These are phyloP conservation scores for Trametes meyenii DNA, from an alignment of 768 basidiomycete genomes.

Conservation along the genomic window DNA sequence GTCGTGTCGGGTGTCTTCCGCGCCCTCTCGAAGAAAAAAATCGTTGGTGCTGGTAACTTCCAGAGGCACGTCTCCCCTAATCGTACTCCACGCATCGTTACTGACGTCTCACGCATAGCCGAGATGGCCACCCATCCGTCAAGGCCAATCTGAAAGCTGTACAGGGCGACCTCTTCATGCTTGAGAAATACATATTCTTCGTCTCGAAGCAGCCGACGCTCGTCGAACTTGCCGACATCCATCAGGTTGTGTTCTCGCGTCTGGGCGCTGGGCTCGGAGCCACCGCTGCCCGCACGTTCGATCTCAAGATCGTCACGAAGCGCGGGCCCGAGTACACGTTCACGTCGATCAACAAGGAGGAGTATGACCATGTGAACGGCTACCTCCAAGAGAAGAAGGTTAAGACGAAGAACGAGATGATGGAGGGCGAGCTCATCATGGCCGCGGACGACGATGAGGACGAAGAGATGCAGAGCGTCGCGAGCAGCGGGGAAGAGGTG, in stretches of 20 bases:
- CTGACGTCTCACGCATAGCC: conserved; percentile 47
- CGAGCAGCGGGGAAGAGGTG: conserved; percentile 66
- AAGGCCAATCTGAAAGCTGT: conserved; percentile 97
- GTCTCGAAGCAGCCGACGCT: conserved; percentile 94
- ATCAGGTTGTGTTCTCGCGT: conserved; percentile 90
- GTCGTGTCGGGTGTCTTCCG: conserved; percentile 95
- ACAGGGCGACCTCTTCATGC: conserved; percentile 96
- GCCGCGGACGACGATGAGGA: conserved; percentile 66
- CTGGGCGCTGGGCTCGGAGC: conserved; percentile 85
- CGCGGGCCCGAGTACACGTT: conserved; percentile 86
- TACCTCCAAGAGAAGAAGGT: conserved; percentile 92
- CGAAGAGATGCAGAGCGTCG: conserved; percentile 83
- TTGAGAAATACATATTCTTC: conserved; percentile 98
- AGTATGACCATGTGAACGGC: conserved; percentile 81
- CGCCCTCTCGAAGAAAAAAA: conserved; percentile 87
- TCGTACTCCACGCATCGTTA: not conserved
- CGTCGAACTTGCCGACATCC: conserved; percentile 87
- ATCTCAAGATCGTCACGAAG: conserved; percentile 87
- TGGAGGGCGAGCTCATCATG: conserved; percentile 80
- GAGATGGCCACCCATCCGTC: conserved; percentile 90
- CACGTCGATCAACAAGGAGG: conserved; percentile 94
- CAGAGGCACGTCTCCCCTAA: conserved; percentile 57
- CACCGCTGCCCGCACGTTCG: conserved; percentile 89
- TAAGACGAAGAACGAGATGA: conserved; percentile 93
- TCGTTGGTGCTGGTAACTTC: conserved; percentile 85